Conservation (phyloP, 257 asterid species). For the Solanum pinnatisectum region DNA sequence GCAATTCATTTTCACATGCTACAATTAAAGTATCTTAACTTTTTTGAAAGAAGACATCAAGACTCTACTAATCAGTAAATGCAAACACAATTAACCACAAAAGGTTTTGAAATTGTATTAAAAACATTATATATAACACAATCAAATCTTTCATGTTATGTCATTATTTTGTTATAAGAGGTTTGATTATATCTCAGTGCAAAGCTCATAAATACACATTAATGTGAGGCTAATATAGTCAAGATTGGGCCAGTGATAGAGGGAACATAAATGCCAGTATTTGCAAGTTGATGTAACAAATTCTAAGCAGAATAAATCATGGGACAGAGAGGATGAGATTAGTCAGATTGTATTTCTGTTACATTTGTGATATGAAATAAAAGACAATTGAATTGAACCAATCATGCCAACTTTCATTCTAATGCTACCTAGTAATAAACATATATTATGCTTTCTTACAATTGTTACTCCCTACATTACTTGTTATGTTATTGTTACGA, state of each 20-base stretch:
- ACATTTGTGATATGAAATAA: not conserved
- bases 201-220: not conserved
- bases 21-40: not conserved
- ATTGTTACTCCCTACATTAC: not conserved
- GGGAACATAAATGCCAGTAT: constrained; percentile 4
- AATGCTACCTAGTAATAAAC: not conserved
- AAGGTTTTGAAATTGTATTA: no score
- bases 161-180: not conserved
- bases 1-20: not conserved
- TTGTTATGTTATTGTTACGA: no score
- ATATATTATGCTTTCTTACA: not conserved
- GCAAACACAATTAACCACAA: not conserved
- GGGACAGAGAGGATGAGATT: not conserved
- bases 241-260: not conserved
- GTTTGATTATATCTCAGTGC: not conserved
- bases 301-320: not conserved
- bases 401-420: not conserved
- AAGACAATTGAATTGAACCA: not conserved
- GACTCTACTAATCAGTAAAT: no score
- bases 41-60: no score
- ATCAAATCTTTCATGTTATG: not conserved
- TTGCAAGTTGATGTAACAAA: not conserved
- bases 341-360: not conserved
- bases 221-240: not conserved
- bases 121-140: not conserved